Conservation (phyloP, 2,329 filamentous ascomycete species). For the Parafenestella ontariensis region DNA sequence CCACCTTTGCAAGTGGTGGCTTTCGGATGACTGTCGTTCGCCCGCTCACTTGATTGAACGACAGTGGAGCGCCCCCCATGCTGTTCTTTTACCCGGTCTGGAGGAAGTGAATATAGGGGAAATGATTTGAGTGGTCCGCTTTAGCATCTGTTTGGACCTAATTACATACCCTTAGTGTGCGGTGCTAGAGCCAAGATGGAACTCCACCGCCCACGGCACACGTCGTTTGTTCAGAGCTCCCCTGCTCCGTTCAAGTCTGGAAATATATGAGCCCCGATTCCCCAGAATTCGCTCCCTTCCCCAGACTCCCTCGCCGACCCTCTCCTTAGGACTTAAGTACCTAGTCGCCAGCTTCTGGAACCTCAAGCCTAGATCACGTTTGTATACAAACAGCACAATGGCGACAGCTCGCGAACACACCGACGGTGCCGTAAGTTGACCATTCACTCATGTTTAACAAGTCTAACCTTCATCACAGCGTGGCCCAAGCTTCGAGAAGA, state of each 20-base stretch:
- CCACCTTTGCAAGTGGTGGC: slow-evolving; percentile 26
- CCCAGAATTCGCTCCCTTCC: slow-evolving; percentile 37
- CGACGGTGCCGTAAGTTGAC: slow-evolving; percentile 35
- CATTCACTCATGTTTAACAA: not conserved
- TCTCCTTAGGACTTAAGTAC: not conserved
- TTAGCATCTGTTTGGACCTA: slow-evolving; percentile 38
- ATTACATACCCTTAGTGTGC: slow-evolving; percentile 33
- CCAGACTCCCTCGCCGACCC: slow-evolving; percentile 22
- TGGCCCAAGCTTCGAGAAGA: slow-evolving; percentile 32
- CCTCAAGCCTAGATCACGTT: slow-evolving; percentile 2
- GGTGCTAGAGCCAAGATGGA: slow-evolving; percentile 27
- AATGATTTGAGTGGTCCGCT: slow-evolving; percentile 37
- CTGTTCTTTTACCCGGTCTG: slow-evolving; percentile 45
- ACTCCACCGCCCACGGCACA: slow-evolving; percentile 41
- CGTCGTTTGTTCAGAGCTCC: slow-evolving; percentile 36
- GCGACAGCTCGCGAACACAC: slow-evolving; percentile 51
- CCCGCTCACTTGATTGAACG: slow-evolving; percentile 32
- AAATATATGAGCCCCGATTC: slow-evolving; percentile 44
- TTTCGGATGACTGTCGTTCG: slow-evolving; percentile 29
- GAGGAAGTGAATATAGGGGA: slow-evolving; percentile 37
- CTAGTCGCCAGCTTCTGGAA: not conserved
- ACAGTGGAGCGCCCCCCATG: slow-evolving; percentile 29
- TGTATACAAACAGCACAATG: slow-evolving; percentile 41
- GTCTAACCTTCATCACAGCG: slow-evolving; percentile 26
- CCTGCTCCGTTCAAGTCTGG: slow-evolving; percentile 29